phyloP scores from a whole-genome alignment of 2,329 filamentous ascomycete genomes.

The Penicillium sp. region DNA sequence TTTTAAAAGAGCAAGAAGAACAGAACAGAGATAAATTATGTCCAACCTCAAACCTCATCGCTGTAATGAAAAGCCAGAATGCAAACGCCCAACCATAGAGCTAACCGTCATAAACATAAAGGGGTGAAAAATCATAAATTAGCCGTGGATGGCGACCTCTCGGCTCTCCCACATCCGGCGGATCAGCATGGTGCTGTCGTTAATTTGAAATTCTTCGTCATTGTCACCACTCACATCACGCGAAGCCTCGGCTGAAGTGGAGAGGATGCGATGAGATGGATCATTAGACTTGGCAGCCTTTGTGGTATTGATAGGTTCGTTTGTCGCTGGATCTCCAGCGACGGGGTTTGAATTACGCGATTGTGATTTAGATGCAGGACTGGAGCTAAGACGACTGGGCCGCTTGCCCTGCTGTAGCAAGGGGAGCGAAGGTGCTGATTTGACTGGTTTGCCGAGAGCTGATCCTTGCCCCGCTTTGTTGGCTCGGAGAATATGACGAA shows the following conservation, averaged over 20 bases:
- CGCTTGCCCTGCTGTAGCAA: conserved; percentile 28
- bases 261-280: conserved; percentile 35
- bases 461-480: conserved; percentile 17
- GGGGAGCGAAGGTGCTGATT: conserved; percentile 35
- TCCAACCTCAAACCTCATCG: conserved; percentile 1
- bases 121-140: conserved; percentile 16
- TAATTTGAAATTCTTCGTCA: conserved; percentile 27
- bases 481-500: conserved; percentile 29
- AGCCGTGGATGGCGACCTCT: conserved; percentile 38
- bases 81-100: conserved; percentile 15
- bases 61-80: conserved; percentile 4
- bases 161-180: conserved; percentile 46
- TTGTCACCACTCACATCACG: conserved; percentile 22
- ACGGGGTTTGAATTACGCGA: conserved; percentile 21
- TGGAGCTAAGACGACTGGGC: conserved; percentile 17
- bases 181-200: conserved; percentile 40
- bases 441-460: conserved; percentile 33
- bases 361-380: conserved; percentile 24
- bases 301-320: conserved; percentile 24
- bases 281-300: conserved; percentile 26
- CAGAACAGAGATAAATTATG: not conserved
- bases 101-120: conserved; percentile 18
- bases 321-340: conserved; percentile 30
- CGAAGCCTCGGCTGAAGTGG: conserved; percentile 34
- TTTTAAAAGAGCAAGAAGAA: not conserved